These are phyloP conservation scores for Fistulina hepatica DNA, from an alignment of 1,284 basidiomycete genomes.

Conservation along the genomic window DNA sequence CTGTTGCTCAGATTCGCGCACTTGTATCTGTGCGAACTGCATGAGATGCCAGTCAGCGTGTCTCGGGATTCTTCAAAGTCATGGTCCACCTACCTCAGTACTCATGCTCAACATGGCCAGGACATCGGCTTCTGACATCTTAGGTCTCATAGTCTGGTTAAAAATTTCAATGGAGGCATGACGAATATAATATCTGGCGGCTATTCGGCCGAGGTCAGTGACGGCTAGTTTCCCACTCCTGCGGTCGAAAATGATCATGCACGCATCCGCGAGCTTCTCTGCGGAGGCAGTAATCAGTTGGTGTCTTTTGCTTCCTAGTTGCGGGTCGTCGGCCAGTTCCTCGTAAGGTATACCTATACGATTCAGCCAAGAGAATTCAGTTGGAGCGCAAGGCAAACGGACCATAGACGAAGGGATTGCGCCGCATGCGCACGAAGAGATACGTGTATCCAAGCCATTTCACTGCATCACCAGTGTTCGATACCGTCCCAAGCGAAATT, in stretches of 20 bases:
- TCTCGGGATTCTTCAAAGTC: constrained; percentile 1
- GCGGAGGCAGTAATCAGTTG: constrained; percentile 69
- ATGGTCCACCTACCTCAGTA: constrained; percentile 58
- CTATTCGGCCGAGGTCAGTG: constrained; percentile 88
- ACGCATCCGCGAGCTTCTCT: constrained; percentile 55
- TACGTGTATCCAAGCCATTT: constrained; percentile 98
- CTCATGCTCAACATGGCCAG: constrained; percentile 81
- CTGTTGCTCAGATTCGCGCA: constrained; percentile 81
- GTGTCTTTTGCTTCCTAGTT: constrained; percentile 65
- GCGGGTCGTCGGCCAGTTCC: constrained; percentile 65
- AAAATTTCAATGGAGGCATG: constrained; percentile 85
- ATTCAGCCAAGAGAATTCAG: constrained; percentile 3
- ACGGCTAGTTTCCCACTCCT: constrained; percentile 55
- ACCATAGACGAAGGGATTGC: constrained; percentile 91
- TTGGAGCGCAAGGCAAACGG: constrained; percentile 14
- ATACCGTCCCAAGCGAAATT: constrained; percentile 89
- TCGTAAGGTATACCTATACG: constrained; percentile 67
- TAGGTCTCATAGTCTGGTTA: constrained; percentile 70
- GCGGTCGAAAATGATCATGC: constrained; percentile 79
- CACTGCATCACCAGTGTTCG: constrained; percentile 79
- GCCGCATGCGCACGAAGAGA: constrained; percentile 90
- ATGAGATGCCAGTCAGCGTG: constrained; percentile 4
- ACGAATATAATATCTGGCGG: constrained; percentile 93
- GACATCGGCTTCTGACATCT: constrained; percentile 92
- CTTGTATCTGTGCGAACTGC: constrained; percentile 93